Evolutionary conservation across 208 protist species (phyloP).

Genomic region (Acanthamoeba lenticulata): DNA sequence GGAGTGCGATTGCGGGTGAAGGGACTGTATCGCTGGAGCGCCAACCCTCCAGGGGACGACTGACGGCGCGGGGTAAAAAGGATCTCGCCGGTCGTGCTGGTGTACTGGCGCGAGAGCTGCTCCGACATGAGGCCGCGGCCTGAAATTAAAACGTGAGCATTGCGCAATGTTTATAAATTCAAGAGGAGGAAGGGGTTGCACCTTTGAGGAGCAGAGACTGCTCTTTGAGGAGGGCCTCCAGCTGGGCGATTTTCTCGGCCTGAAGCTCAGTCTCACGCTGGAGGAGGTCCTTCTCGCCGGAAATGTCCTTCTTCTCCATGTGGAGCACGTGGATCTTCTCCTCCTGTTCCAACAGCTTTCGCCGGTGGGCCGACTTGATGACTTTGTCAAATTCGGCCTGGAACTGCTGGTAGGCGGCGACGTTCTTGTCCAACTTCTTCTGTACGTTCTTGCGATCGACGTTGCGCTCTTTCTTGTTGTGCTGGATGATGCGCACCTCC

Average conservation of each 20-base stretch:
- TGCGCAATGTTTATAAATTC: no score
- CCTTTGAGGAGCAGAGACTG: slow-evolving; percentile 56
- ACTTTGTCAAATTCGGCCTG: not conserved
- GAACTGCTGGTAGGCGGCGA: not conserved
- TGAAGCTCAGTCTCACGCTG: not conserved
- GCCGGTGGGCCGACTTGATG: slow-evolving; percentile 29
- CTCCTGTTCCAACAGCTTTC: slow-evolving; percentile 38
- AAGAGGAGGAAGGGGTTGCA: not conserved
- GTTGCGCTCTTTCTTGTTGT: slow-evolving; percentile 50
- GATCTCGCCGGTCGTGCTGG: slow-evolving; percentile 1
- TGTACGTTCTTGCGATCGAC: slow-evolving; percentile 3
- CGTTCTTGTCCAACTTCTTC: slow-evolving; percentile 1
- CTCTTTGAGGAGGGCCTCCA: not conserved
- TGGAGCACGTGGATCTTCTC: slow-evolving; percentile 43
- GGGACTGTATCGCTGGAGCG: not conserved
- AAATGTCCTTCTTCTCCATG: slow-evolving; percentile 54
- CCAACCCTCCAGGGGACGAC: not conserved
- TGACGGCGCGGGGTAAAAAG: slow-evolving; percentile 17
- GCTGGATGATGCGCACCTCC: slow-evolving; percentile 19
- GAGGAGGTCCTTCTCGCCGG: not conserved
- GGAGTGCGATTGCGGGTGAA: slow-evolving; percentile 23
- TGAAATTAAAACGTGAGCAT: no score
- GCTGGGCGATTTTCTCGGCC: not conserved
- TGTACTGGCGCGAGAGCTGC: slow-evolving; percentile 17
- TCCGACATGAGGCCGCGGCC: not conserved